Evolutionary conservation across 73 alveolate genomes (phyloP), one percentile per base, ranked within the genome.

Genomic region (Paramecium sonneborni): DNA sequence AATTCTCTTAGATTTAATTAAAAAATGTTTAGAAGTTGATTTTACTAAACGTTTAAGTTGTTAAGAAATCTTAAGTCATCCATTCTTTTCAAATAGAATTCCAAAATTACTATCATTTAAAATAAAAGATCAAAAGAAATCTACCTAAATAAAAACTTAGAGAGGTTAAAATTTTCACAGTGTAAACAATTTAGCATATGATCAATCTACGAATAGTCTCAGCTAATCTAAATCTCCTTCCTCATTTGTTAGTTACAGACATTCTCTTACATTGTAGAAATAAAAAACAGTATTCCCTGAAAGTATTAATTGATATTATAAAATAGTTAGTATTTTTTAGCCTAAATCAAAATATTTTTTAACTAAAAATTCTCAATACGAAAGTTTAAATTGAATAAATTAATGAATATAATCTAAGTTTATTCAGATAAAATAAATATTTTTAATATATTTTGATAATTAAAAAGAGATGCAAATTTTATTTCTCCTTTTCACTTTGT

Each of bases 141-240:
- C 39, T 62, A 10, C 23, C 1, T 3, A 0, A 3, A 30, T 62
- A 24, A 26, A 26, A 26, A 11, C 43, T 26, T 9, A 15, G 18
- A 62, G 84, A 62, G 20, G 1, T 62, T 2, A 7, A 0, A 24
- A 52, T 52, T 52, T 52, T 18, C 20, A 52, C 2, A 52, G 32
- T 26, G 48, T 28, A 14, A 62, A 58, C 18, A 26, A 24, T 24
- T 21, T 26, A 32, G 41, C 5, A 32, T 32, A 20, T 7, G 84
- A 62, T 2, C 46, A 62, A 26, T 26, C 84, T 62, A 62, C 12
- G 39, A 32, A 26, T 62, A 62, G 52, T 32, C 44, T 30, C 44
- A 62, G 26, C 84, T 26, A 62, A 62, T 62, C 76, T 20, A 62
- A 62, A 30, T 62, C 84, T 62, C 84, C 84, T 30, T 30, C 84